Base-by-base conservation (phyloP, 2,329 filamentous ascomycete species). In the Graphiopsis chlorocephala region DNA sequence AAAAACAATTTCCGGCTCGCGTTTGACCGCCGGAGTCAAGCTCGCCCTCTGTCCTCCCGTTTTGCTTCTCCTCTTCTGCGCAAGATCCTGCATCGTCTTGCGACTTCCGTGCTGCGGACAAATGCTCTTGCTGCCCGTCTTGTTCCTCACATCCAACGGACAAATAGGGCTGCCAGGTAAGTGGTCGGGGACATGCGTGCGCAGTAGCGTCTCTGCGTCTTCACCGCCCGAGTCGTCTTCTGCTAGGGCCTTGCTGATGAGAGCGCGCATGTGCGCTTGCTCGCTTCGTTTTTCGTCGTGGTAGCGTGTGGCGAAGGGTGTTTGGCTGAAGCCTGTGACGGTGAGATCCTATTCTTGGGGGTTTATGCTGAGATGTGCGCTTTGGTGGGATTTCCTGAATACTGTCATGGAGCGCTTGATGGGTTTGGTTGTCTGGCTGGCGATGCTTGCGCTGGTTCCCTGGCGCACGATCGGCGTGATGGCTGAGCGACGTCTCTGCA, bases 111-210 rank as follows among this genome's bases (percentile, higher is more conserved):
- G 79, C 66, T 74, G 71, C 1, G 76, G 75, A 70, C 78, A 81
- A 35, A 78, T 74, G 1, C 73, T 75, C 53, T 67, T 74, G 11
- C 76, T 77, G 29, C 73, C 72, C 63, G 72, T 75, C 52, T 72
- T 72, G 68, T 79, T 74, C 63, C 72, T 75, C 10, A 75, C 70
- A 64, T 75, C 74, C 31, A 76, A 68, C 3, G 80, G 80, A 65
- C 80, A 81, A 6, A 81, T 69, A 5, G 78, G 79, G 60, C 78
- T 80, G 53, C 64, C 77, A 15, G 76, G 76, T 11, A 81, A 66
- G 68, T 82, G 80, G 63, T 82, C 80, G 2, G 79, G 79, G 11
- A 80, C 70, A 55, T 78, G 73, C 10, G 77, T 65, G 28, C 77
- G 75, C 65, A 78, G 73, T 15, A 71, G 69, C 42, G 71, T 64